A percentile compares a stretch with the other conserved stretches of the same genome.
Conservation (phyloP, 2,329 filamentous ascomycete species). For the Botrytis byssoidea region DNA sequence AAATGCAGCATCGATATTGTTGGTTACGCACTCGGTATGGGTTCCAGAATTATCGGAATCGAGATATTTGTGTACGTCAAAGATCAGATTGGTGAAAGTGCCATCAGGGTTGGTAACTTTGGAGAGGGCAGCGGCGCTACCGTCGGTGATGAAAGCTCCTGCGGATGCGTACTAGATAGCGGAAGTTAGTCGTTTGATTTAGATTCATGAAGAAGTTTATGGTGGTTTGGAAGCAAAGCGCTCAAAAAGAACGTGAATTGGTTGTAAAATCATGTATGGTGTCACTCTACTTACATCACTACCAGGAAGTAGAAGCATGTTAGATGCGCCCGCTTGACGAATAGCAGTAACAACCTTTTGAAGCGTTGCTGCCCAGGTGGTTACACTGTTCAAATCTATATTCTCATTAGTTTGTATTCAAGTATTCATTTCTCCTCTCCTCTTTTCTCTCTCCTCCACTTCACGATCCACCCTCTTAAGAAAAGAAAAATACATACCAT, state of each 20-base stretch:
- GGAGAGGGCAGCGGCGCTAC: conserved; percentile 51
- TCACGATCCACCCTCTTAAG: not conserved
- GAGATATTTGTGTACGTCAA: conserved; percentile 62
- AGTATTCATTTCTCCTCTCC: conserved; percentile 7
- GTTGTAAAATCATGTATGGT: not conserved
- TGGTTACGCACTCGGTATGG: conserved; percentile 50
- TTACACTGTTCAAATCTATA: conserved; percentile 44
- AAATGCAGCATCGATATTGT: conserved; percentile 51
- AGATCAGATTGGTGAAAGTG: conserved; percentile 52
- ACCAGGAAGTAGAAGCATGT: conserved; percentile 65
- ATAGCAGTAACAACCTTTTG: conserved; percentile 66
- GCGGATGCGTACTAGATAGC: conserved; percentile 48
- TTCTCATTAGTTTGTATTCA: conserved; percentile 11
- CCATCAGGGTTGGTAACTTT: conserved; percentile 59
- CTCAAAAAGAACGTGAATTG: not conserved
- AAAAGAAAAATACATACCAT: conserved; percentile 37
- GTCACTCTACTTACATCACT: conserved; percentile 42
- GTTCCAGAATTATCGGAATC: conserved; percentile 57
- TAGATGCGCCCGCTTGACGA: conserved; percentile 58
- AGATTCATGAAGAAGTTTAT: not conserved
- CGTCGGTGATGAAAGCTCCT: conserved; percentile 48
- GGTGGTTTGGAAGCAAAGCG: not conserved
- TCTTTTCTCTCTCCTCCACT: too few species aligned
- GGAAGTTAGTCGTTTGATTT: not conserved
- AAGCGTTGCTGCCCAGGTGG: conserved; percentile 57